Percentiles rank a stretch among this genome's conserved stretches.
Evolutionary conservation across 2,329 filamentous ascomycete species (phyloP).

Genomic region (Blastomyces gilchristii): DNA sequence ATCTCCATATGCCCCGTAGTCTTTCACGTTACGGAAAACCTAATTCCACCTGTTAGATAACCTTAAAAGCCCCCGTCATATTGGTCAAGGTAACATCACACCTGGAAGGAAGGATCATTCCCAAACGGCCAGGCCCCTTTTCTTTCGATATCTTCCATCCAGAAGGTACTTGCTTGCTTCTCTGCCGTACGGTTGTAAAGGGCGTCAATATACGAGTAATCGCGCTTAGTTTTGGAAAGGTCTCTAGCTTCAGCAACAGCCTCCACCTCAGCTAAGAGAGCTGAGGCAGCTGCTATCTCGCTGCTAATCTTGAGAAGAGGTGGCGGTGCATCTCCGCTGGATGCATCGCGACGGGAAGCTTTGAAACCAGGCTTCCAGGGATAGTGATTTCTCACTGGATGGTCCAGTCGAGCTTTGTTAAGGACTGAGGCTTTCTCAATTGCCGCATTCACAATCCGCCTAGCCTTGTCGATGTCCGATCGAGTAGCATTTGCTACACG

Average conservation of each 20-base stretch:
- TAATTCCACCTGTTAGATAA: background rate
- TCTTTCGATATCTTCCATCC: constrained; percentile 8
- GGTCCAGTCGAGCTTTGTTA: constrained; percentile 9
- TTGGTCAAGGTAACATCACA: background rate
- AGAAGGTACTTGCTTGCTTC: constrained; percentile 6
- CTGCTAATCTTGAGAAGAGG: constrained; percentile 8
- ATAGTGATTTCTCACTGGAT: constrained; percentile 6
- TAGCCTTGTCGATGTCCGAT: constrained; percentile 3
- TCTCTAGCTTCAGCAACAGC: background rate
- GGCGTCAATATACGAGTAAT: constrained; percentile 1
- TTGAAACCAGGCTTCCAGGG: background rate
- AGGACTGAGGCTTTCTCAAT: background rate
- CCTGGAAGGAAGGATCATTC: constrained; percentile 7
- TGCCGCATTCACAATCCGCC: constrained; percentile 1
- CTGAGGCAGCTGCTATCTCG: constrained; percentile 6
- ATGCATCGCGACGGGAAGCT: background rate
- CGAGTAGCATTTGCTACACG: background rate
- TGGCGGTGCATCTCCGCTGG: background rate
- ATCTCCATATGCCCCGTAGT: constrained; percentile 9
- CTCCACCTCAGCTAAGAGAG: constrained; percentile 9
- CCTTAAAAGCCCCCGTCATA: background rate
- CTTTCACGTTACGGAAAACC: constrained; percentile 10
- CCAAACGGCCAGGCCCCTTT: constrained; percentile 8
- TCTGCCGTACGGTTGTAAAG: constrained; percentile 1
- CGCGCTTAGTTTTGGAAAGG: background rate